Conservation (phyloP, 148 eudicot genomes). For the Bassia scoparia region DNA sequence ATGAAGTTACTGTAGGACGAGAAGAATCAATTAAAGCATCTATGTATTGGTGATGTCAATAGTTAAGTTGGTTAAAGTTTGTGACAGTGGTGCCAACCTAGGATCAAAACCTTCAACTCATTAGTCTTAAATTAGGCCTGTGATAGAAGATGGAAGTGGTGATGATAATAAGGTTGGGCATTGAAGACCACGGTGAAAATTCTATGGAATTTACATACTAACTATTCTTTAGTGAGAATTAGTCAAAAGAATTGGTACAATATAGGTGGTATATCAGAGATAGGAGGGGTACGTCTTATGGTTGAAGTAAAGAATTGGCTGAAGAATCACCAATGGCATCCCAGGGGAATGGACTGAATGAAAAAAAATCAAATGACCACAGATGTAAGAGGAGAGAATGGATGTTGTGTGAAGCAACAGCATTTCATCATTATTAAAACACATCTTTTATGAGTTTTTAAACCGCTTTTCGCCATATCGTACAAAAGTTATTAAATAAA, state of each 20-base stretch:
- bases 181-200: too few relatives aligned
- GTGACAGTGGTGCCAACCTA: too few relatives aligned
- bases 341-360: slow-evolving; percentile 20
- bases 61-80: too few relatives aligned
- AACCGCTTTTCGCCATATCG: too few relatives aligned
- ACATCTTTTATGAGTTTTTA: too few relatives aligned
- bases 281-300: slow-evolving; percentile 20
- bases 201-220: too few relatives aligned
- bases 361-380: slow-evolving; percentile 4
- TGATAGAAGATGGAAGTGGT: too few relatives aligned
- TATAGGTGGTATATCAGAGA: too few relatives aligned
- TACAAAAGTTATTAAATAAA: too few relatives aligned
- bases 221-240: not conserved
- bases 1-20: slow-evolving; percentile 22
- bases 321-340: slow-evolving; percentile 30
- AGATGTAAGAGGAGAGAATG: not conserved
- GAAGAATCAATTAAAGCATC: not conserved
- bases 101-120: not conserved
- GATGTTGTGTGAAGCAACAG: not conserved
- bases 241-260: not conserved
- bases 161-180: too few relatives aligned
- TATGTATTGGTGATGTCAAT: not conserved
- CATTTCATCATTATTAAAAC: not conserved
- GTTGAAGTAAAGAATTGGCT: slow-evolving; percentile 12
- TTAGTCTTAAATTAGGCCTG: too few relatives aligned